Base-by-base conservation (phyloP, 495 filamentous ascomycete genomes). In the Neurospora terricola region DNA sequence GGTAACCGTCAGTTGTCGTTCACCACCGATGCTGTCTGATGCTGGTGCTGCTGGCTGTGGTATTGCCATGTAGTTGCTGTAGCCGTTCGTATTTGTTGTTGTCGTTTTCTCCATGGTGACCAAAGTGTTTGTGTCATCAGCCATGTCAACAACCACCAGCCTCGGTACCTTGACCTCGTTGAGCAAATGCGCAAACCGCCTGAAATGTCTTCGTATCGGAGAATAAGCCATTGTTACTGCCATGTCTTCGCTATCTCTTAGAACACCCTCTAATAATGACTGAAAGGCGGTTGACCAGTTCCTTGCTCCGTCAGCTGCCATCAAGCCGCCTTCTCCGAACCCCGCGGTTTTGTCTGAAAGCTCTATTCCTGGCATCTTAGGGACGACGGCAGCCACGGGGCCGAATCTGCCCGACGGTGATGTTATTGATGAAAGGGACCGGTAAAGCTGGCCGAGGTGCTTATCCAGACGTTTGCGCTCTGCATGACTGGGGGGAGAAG, bases 211-310 rank as follows among this genome's bases (percentile, higher is more conserved):
- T 72, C 84, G 74, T 8, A 85, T 80, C 6, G 78, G 75, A 30
- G 81, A 73, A 66, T 85, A 86, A 14, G 79, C 74, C n/a, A 86
- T 76, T 30, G 76, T 80, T 0, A 86, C 80, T 2, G 79, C 80
- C 80, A 85, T 83, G 70, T 85, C 84, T 73, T 86, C 84, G 4
- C 80, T 82, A 34, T 86, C 84, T 37, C 84, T 76, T 16, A 85
- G 75, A 14, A 81, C 77, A 6, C 79, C 75, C 70, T 86, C 84
- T 34, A 86, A 74, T 74, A 85, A 78, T 40, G 77, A 76, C 38
- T 85, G 83, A 34, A 86, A 86, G n/a, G 84, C 82, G n/a, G 80
- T 75, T 38, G 75, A 80, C 84, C 84, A 86, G 6, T 77, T 80
- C 9, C 54, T 76, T 6, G 80, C 73, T 23, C 76, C 78, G 66